Conservation (phyloP, 2,329 filamentous ascomycete species). For the Delphinella strobiligena region DNA sequence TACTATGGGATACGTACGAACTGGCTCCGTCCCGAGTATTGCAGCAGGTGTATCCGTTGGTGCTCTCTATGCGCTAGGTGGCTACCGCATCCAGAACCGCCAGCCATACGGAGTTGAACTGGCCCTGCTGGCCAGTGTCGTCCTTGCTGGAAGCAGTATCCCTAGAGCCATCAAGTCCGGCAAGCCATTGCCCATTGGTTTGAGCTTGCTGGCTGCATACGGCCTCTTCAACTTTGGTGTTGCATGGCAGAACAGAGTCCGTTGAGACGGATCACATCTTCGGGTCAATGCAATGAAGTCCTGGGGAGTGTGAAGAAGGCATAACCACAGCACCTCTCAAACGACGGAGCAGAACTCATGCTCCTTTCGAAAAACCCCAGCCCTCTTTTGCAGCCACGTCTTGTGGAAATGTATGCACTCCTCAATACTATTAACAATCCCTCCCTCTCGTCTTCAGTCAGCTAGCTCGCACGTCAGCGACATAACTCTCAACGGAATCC, state of each 20-base stretch:
- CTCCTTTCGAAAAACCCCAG: no score
- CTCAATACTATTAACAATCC: no score
- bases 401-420: no score
- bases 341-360: no score
- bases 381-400: no score
- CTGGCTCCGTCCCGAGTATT: conserved; percentile 76
- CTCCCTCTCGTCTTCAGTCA: no score
- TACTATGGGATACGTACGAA: conserved; percentile 72
- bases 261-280: background rate
- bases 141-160: conserved; percentile 73
- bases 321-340: no score
- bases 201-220: conserved; percentile 69
- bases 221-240: conserved; percentile 70
- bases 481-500: no score
- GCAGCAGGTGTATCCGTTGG: conserved; percentile 78
- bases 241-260: conserved; percentile 33
- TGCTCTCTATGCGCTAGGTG: conserved; percentile 64
- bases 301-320: background rate
- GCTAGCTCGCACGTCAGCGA: no score
- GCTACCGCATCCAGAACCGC: conserved; percentile 62
- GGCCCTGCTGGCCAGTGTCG: conserved; percentile 73
- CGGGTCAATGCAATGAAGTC: background rate
- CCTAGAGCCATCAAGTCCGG: conserved; percentile 71
- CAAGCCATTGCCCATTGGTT: conserved; percentile 72
- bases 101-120: conserved; percentile 78